Percentiles rank a stretch among this genome's conserved stretches.
These are phyloP conservation scores for Thalassiosira tumida DNA, from an alignment of 352 stramenopile genomes.

Conservation along the genomic window DNA sequence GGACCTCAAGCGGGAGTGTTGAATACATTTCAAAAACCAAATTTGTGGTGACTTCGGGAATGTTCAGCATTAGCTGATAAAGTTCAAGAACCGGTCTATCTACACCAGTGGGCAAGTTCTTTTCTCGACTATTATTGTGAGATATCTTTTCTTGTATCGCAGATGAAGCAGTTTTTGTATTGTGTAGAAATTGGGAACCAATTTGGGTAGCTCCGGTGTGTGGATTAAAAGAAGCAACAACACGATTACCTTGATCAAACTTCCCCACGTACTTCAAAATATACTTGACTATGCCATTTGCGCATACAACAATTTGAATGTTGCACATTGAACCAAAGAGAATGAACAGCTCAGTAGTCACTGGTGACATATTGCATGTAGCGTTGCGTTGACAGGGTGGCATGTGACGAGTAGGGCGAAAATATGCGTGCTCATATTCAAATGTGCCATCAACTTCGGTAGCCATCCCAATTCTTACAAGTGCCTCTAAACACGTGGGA, in stretches of 20 bases:
- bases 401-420: constrained; percentile 44
- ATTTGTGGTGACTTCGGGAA: constrained; percentile 5
- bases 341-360: constrained; percentile 12
- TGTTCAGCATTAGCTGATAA: neutral
- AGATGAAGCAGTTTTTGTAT: constrained; percentile 61
- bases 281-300: constrained; percentile 55
- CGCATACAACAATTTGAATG: constrained; percentile 18
- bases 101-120: neutral
- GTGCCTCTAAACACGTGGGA: neutral
- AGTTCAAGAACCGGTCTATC: neutral
- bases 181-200: constrained; percentile 53
- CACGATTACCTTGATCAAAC: constrained; percentile 50
- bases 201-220: constrained; percentile 33
- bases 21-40: constrained; percentile 18
- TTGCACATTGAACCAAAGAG: constrained; percentile 47
- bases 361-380: constrained; percentile 50
- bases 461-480: neutral
- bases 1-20: constrained; percentile 26
- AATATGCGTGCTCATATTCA: neutral
- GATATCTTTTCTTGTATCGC: constrained; percentile 9
- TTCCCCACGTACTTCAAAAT: constrained; percentile 64
- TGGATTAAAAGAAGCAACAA: constrained; percentile 12
- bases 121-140: neutral
- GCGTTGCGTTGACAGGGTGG: constrained; percentile 47
- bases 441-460: neutral